Evolutionary conservation across 169 alveolate species (phyloP), one percentile per base, ranked within the genome.

Genomic region (Perkinsus olseni): DNA sequence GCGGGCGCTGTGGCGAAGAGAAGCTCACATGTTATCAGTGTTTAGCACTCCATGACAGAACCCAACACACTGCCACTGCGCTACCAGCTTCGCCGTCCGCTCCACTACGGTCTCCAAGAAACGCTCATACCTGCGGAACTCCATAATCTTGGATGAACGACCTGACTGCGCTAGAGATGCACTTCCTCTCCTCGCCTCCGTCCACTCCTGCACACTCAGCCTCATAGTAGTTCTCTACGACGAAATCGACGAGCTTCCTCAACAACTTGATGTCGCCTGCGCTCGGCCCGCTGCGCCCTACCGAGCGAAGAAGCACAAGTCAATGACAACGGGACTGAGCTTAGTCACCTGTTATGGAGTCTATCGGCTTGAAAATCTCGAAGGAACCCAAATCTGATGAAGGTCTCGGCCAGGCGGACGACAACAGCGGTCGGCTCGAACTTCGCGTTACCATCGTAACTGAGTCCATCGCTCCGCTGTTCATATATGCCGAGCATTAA

Each of bases 1-100:
- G n/a, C n/a, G n/a, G n/a, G n/a, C n/a, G n/a, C n/a, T n/a, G n/a
- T n/a, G n/a, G n/a, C n/a, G 45, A 82, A 38, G 21, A 82, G 39
- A 3, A 38, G 45, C 45, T 36, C 21, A 82, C 97, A 96, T 95
- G 90, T 96, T 96, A 93, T 96, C 98, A 38, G 98, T 96, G 90
- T 96, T 96, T 37, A 96, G 92, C 91, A 96, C 98, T 10, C 98
- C 98, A 94, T 96, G 98, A 74, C 96, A 95, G 91, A 95, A 96
- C 21, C 97, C 98, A 3, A 94, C 95, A 38, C 96, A 45, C 94
- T 96, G 95, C 98, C 98, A 96, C 38, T 91, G 39, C 31, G 98
- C 97, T 31, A 96, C 98, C 48, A 96, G 91, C n/a, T 93, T 91
- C 34, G 82, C 82, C 36, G 82, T 62, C 34, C 82, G 1, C 82